These are phyloP conservation scores for Ensete glaucum DNA, from an alignment of 176 grass and related monocot species.

Conservation along the genomic window DNA sequence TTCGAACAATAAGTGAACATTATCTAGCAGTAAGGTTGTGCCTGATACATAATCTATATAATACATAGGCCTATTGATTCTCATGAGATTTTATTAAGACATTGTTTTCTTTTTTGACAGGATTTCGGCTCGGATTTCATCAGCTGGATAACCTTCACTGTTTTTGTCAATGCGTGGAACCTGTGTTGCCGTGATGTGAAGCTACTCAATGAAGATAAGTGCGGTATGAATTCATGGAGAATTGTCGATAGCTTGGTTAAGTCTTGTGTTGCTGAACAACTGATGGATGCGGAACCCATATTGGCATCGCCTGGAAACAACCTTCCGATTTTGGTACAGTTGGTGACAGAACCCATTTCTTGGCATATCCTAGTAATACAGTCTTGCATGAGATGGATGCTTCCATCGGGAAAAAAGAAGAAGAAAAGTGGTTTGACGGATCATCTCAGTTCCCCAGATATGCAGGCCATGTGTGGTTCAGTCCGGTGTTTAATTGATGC, in stretches of 20 bases:
- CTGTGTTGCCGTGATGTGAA: slow-evolving; percentile 33
- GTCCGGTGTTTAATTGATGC: slow-evolving; percentile 43
- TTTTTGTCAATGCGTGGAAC: slow-evolving; percentile 95
- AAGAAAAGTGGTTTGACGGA: slow-evolving; percentile 52
- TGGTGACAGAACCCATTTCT: slow-evolving; percentile 74
- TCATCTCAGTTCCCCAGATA: slow-evolving; percentile 42
- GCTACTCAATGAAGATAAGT: slow-evolving; percentile 25
- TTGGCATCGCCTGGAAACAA: slow-evolving; percentile 54
- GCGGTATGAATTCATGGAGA: slow-evolving; percentile 49
- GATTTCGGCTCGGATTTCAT: slow-evolving; percentile 70
- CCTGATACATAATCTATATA: no score
- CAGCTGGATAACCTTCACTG: slow-evolving; percentile 75
- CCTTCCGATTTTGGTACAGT: slow-evolving; percentile 47
- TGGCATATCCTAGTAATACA: slow-evolving; percentile 83
- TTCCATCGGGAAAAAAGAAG: slow-evolving; percentile 81
- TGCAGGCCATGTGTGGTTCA: slow-evolving; percentile 51
- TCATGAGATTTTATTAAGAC: not conserved
- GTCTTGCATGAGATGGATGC: slow-evolving; percentile 47
- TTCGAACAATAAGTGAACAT: no score
- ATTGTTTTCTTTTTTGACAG: slow-evolving; percentile 32
- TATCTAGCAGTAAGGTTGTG: no score
- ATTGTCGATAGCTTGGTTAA: slow-evolving; percentile 63
- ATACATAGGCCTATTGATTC: no score
- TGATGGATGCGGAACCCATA: slow-evolving; percentile 30
- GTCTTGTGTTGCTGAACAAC: slow-evolving; percentile 43